Base-by-base conservation (phyloP, 202 grass and related monocot species). In the Setaria italica region DNA sequence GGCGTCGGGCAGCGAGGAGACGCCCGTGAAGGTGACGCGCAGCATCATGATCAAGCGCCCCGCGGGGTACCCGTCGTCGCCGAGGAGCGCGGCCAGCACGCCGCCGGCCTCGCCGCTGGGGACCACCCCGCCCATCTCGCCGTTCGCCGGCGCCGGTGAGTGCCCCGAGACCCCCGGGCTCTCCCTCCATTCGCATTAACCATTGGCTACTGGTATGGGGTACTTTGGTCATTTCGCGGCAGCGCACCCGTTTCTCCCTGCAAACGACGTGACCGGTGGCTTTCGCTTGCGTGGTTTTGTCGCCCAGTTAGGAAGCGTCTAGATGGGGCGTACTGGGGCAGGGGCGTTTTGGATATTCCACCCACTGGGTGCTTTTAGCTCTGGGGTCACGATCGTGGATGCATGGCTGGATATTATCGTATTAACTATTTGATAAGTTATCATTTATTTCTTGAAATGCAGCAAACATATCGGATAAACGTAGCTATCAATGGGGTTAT, bases 21-120 rank as follows among this genome's bases (percentile, higher is more conserved):
- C 87, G 74, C 88, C 94, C 21, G 58, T 91, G 64, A 89, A 67
- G 84, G 94, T 97, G 60, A 97, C 94, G 19, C 89, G 94, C 84
- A 97, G 94, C 88, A 97, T 97, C 91, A 97, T 97, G 94, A 97
- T 97, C 77, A 97, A 97, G 83, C 84, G 87, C 43, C 94, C 94
- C 30, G 80, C 90, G 11, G 94, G 94, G 76, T 87, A 80, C 67
- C 94, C 91, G 53, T 50, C 77, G 55, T 97, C 94, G 47, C 94
- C 94, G 30, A 88, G 89, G 89, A 91, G 89, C 77, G 72, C 84
- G 42, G 90, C 88, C 63, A 80, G 86, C 46, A 94, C 94, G 47
- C 94, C 94, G 14, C 94, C 94, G 53, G 87, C 84, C 51, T 97
- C 94, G 1, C 94, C 94, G 15, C 77, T 82, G 0, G 91, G 83